Conservation (phyloP, 305 asterid species). For the Stenogyne calaminthoides region DNA sequence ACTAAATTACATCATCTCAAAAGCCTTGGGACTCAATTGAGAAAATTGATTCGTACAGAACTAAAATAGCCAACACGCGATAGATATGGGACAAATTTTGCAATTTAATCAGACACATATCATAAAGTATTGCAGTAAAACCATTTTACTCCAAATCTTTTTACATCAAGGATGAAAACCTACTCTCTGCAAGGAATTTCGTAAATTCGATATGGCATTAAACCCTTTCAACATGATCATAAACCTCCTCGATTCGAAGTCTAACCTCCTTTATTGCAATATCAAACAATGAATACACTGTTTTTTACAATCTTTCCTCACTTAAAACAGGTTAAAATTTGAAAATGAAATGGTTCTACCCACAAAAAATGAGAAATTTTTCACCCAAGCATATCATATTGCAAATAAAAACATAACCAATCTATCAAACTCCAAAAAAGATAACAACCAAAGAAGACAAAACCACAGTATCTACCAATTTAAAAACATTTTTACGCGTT, state of each 20-base stretch:
- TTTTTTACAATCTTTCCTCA: neutral
- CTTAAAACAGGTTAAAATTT: neutral
- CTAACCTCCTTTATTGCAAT: neutral
- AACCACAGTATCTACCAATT: neutral
- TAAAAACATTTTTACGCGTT: too few species aligned
- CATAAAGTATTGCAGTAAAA: too few species aligned
- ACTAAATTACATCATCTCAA: too few species aligned
- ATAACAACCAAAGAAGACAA: neutral
- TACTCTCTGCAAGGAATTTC: neutral
- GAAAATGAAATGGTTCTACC: too few species aligned
- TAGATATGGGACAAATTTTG: too few species aligned
- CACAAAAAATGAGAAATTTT: neutral
- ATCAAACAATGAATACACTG: neutral
- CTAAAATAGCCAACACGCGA: too few species aligned
- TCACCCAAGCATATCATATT: neutral
- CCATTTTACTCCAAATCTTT: too few species aligned
- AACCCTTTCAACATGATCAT: neutral
- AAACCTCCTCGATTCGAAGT: neutral
- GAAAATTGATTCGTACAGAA: too few species aligned
- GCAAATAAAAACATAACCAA: neutral
- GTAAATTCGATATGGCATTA: neutral
- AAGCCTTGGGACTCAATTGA: too few species aligned
- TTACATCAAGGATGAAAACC: too few species aligned
- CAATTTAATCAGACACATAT: too few species aligned
- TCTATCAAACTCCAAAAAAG: neutral